A percentile compares a stretch with the other conserved stretches of the same genome.
phyloP scores from a whole-genome alignment of 2,329 filamentous ascomycete species.

The Ophiocordyceps polyrhachis-furcata region DNA sequence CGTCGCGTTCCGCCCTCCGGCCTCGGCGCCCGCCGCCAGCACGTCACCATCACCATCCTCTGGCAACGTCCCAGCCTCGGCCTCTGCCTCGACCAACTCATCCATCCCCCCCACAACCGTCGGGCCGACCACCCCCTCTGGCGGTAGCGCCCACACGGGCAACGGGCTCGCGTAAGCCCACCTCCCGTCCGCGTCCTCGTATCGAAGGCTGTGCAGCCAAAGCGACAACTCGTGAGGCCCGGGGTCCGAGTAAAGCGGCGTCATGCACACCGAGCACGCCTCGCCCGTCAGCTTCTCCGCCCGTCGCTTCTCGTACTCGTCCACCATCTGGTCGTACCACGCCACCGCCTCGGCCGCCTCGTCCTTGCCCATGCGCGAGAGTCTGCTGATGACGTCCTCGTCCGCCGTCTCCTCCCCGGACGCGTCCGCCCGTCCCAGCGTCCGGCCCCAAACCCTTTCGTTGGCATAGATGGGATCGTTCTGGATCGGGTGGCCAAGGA shows the following conservation, averaged over 20 bases:
- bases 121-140: slow-evolving; percentile 51
- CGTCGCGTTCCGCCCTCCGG: not conserved
- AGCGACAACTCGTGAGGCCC: slow-evolving; percentile 78
- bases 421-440: slow-evolving; percentile 48
- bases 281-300: slow-evolving; percentile 88
- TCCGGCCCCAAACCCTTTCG: slow-evolving; percentile 70
- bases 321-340: slow-evolving; percentile 88
- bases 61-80: slow-evolving; percentile 17
- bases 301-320: slow-evolving; percentile 73
- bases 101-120: slow-evolving; percentile 45
- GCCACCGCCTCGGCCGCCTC: slow-evolving; percentile 80
- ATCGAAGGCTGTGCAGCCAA: slow-evolving; percentile 82
- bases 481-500: slow-evolving; percentile 81
- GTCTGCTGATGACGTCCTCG: slow-evolving; percentile 71
- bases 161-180: slow-evolving; percentile 81
- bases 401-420: slow-evolving; percentile 57
- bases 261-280: slow-evolving; percentile 63
- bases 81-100: slow-evolving; percentile 34
- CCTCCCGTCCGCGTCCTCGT: slow-evolving; percentile 62
- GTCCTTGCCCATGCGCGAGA: slow-evolving; percentile 83
- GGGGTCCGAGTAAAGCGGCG: slow-evolving; percentile 83
- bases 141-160: slow-evolving; percentile 75
- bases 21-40: not conserved
- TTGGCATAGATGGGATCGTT: slow-evolving; percentile 99
- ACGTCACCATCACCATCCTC: not conserved